A percentile compares a stretch with the other conserved stretches of the same genome.
Evolutionary conservation across 331 rosid genomes (phyloP).

Genomic region (Quercus lobata): DNA sequence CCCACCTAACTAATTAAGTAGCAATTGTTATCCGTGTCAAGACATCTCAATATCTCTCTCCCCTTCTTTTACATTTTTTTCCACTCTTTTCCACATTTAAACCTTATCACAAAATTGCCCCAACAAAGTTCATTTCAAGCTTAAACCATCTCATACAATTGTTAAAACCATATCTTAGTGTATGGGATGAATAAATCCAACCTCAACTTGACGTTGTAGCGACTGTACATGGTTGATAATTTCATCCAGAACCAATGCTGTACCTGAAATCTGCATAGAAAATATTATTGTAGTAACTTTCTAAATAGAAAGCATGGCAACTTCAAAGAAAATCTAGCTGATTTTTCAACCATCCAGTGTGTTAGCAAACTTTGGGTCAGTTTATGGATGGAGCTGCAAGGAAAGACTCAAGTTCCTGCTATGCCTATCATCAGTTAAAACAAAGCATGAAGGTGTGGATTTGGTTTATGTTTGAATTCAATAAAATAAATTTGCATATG

Average conservation of each 20-base stretch:
- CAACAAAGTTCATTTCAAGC: constrained; percentile 4
- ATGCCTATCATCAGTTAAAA: not conserved
- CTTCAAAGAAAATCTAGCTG: not conserved
- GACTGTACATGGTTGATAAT: constrained; percentile 96
- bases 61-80: not conserved
- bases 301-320: not conserved
- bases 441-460: constrained; percentile 11
- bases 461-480: constrained; percentile 14
- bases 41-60: not conserved
- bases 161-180: constrained; percentile 14
- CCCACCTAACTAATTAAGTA: not conserved
- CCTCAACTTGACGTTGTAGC: constrained; percentile 98
- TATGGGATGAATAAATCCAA: constrained; percentile 39
- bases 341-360: no score
- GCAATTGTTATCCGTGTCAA: not conserved
- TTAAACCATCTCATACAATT: constrained; percentile 15
- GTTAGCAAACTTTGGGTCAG: no score
- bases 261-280: constrained; percentile 80
- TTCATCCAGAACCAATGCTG: constrained; percentile 97
- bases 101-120: not conserved
- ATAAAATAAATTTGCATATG: constrained; percentile 12
- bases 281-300: constrained; percentile 16
- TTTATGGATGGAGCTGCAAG: not conserved
- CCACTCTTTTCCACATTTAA: not conserved
- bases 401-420: constrained; percentile 12